Evolutionary conservation across 1,284 basidiomycete genomes (phyloP).

Genomic region (Ganoderma boninense): DNA sequence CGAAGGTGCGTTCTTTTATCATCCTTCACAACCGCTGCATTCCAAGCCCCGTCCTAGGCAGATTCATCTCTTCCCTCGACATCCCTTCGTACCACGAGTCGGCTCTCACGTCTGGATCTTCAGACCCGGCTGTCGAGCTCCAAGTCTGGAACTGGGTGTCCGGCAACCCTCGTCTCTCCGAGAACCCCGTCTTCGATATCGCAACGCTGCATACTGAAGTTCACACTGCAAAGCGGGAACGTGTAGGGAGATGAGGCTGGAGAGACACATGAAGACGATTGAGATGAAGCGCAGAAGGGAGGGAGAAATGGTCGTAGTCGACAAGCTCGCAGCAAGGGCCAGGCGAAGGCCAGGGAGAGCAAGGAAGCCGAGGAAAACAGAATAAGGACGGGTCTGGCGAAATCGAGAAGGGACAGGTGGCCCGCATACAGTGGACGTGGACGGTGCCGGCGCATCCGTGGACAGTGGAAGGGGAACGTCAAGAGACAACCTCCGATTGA

Average conservation of each 20-base stretch:
- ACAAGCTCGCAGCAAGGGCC: too few species aligned
- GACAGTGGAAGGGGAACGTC: too few species aligned
- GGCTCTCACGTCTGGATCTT: constrained; percentile 86
- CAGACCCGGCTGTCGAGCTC: constrained; percentile 67
- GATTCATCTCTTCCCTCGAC: constrained; percentile 85
- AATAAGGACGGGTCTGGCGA: too few species aligned
- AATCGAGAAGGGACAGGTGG: too few species aligned
- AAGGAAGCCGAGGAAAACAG: too few species aligned
- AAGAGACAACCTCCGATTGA: too few species aligned
- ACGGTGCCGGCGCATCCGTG: too few species aligned
- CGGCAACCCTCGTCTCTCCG: constrained; percentile 59
- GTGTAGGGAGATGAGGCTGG: constrained; percentile 42
- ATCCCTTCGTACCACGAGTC: constrained; percentile 61
- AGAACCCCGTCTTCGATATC: constrained; percentile 61
- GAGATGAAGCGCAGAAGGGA: too few species aligned
- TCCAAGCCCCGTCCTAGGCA: constrained; percentile 41
- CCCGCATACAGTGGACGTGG: too few species aligned
- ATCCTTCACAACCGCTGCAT: not conserved
- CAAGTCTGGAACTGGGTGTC: constrained; percentile 85
- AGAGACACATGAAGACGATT: too few species aligned
- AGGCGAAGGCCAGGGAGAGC: too few species aligned
- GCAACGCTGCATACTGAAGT: constrained; percentile 67
- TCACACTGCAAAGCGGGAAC: constrained; percentile 46
- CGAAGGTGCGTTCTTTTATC: constrained; percentile 63
- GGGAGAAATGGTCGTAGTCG: too few species aligned